Evolutionary conservation across 2,329 filamentous ascomycete genomes (phyloP), one percentile per base, ranked within the genome.

Genomic region (Coniochaeta sp.): DNA sequence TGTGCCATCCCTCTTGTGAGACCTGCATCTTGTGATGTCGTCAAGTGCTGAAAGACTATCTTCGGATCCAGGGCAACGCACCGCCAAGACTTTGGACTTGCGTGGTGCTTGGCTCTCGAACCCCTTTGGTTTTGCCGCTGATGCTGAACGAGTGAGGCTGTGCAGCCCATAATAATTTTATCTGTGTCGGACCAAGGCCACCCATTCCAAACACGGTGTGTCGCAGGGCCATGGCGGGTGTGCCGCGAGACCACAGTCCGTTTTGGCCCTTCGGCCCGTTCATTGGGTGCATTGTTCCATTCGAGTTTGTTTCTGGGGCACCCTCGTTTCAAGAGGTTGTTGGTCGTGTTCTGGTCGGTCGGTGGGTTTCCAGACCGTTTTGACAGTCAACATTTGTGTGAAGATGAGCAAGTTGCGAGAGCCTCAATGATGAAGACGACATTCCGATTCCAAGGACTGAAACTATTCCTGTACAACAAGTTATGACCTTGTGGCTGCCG

Each of bases 121-220:
- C 18, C 16, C 8, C 35, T 33, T 14, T 14, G 38, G 38, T 22
- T n/a, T 42, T 42, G 38, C 38, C 38, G 38, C 38, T 22, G 18
- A 38, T 42, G 45, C 28, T 27, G 10, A 26, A 38, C 20, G 48
- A 30, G 20, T 38, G 48, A 50, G 48, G 48, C 48, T 27, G 48
- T 50, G 48, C 48, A 50, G 48, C 31, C 48, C 31, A 32, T 50
- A 50, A 50, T 42, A 31, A 50, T 42, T 42, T 42, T 24, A 42
- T 42, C 38, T 42, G 38, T 42, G 18, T n/a, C n/a, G n/a, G n/a
- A 38, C 33, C 38, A 42, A 42, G 22, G 33, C 33, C 16, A 10
- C 33, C 33, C 6, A 42, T 24, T 18, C 38, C 18, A 42, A 42
- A 42, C 38, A 42, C 38, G 38, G 12, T 42, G 6, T 42, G 38